Evolutionary conservation across 2,329 filamentous ascomycete genomes (phyloP), one percentile per base, ranked within the genome.

Genomic region (Bimuria novae-zelandiae): DNA sequence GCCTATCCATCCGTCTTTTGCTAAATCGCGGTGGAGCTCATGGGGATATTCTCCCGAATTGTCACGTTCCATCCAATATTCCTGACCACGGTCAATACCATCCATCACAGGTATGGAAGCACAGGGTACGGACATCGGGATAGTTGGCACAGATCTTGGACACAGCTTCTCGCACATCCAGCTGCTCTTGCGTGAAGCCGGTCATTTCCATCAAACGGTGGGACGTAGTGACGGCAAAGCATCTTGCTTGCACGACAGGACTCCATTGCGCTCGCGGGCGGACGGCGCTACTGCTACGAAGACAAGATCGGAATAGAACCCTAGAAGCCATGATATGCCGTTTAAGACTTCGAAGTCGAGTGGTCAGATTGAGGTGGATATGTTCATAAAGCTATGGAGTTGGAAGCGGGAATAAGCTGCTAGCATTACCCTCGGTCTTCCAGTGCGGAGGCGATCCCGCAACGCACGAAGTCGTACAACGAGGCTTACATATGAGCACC

Each of bases 1-100:
- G 3, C 90, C 89, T 42, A 94, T 81, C 89, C 89, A 94, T 7
- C 90, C 89, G 57, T 86, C 88, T 53, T 83, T 83, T 7, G 89
- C 87, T 14, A 94, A 73, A 0, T 88, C 87, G 0, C 85, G 82
- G 69, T 93, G 89, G 29, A 95, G 84, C 36, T 91, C 89, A 52
- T 83, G 81, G 0, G 89, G 90, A 69, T 93, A 89, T 56, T 84
- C 78, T 59, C 86, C 87, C 5, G 80, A 80, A 60, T 89, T 83
- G 68, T 94, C 90, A 59, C 79, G 86, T 51, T 89, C 82, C 61
- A 85, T 85, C 89, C 89, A 92, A 74, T 92, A 93, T 61, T 75
- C 75, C 65, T 90, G 87, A n/a, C 19, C 22, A 7, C 25, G 7
- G 36, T 52, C 40, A 48, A 47, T 49, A 5, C 29, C 3, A 10